Percentiles rank a stretch among this genome's conserved stretches.
Conservation (phyloP, 257 asterid genomes). For the Fraxinus americana region DNA sequence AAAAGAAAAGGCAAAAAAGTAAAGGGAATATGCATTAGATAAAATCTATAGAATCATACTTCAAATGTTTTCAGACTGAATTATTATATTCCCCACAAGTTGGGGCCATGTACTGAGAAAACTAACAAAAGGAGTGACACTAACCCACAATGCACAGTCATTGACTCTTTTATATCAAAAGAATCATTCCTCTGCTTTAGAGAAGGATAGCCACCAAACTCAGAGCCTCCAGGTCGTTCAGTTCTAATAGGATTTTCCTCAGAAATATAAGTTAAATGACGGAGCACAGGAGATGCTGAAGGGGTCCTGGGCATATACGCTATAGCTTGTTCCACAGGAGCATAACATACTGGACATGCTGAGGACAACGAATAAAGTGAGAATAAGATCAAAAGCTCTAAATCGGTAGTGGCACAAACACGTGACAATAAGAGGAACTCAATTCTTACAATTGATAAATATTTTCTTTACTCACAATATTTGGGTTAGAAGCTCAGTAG, state of each 20-base stretch:
- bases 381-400: conserved; percentile 18
- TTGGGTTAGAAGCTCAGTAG: conserved; percentile 10
- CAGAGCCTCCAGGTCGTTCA: conserved; percentile 81
- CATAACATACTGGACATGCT: conserved; percentile 95
- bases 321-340: conserved; percentile 81
- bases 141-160: conserved; percentile 98
- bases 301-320: conserved; percentile 77
- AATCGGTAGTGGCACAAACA: not conserved
- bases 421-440: conserved; percentile 8
- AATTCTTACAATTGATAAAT: conserved; percentile 13
- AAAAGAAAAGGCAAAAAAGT: not conserved
- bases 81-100: not conserved
- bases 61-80: conserved; percentile 6
- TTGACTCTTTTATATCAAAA: conserved; percentile 65
- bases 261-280: conserved; percentile 65
- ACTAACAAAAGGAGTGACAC: conserved; percentile 33
- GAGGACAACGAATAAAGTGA: conserved; percentile 35
- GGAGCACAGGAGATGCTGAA: conserved; percentile 67
- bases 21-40: conserved; percentile 11
- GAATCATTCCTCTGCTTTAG: conserved; percentile 71
- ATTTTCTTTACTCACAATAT: conserved; percentile 19
- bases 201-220: conserved; percentile 96
- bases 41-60: conserved; percentile 16
- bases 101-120: not conserved
- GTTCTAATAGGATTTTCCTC: conserved; percentile 58